These are phyloP conservation scores for Beauveria varroae DNA, from an alignment of 2,329 filamentous ascomycete species.

Conservation along the genomic window DNA sequence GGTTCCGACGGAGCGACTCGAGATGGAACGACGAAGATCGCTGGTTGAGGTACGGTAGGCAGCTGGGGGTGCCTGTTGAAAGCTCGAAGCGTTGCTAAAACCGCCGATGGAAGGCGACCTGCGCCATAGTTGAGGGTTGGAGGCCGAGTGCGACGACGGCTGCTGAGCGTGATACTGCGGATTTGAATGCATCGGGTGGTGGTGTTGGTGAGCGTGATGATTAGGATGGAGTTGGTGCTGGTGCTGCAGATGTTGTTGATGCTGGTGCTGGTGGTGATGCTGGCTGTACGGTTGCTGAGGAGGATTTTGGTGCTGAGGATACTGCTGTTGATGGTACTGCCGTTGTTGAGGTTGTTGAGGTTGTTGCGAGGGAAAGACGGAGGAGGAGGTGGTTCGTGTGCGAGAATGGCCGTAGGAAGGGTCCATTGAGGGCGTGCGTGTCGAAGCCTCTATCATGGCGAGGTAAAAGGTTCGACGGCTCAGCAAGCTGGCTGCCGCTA, in stretches of 20 bases:
- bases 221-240: conserved; percentile 9
- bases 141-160: conserved; percentile 23
- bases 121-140: conserved; percentile 34
- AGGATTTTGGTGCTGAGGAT: background rate
- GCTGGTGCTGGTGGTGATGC: conserved; percentile 15
- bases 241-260: conserved; percentile 11
- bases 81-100: conserved; percentile 63
- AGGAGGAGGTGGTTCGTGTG: conserved; percentile 50
- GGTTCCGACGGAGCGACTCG: conserved; percentile 60
- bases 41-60: conserved; percentile 47
- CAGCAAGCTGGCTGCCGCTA: background rate
- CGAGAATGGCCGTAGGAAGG: conserved; percentile 44
- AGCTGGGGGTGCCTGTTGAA: conserved; percentile 49
- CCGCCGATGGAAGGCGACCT: conserved; percentile 60
- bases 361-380: conserved; percentile 33
- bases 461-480: background rate
- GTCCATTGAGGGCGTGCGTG: conserved; percentile 25
- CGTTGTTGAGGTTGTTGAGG: background rate
- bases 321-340: background rate
- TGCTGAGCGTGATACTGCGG: conserved; percentile 24
- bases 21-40: conserved; percentile 69
- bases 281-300: background rate
- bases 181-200: conserved; percentile 6
- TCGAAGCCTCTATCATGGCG: conserved; percentile 8
- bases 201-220: background rate